phyloP scores from a whole-genome alignment of 495 filamentous ascomycete genomes.

The Hypoxylon fragiforme region DNA sequence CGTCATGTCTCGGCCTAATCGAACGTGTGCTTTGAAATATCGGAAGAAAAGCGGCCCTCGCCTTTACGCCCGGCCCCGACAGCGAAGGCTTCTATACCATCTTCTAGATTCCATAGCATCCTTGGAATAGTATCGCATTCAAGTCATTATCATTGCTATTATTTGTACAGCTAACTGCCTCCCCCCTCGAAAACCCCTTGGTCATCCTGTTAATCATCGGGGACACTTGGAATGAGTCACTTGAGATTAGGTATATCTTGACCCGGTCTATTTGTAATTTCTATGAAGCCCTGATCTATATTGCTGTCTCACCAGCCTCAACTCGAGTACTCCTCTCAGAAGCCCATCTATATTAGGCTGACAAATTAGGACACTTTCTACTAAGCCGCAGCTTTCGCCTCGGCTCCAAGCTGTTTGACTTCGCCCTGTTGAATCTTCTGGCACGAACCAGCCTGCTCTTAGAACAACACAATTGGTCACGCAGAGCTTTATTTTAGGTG shows the following conservation, averaged over 20 bases:
- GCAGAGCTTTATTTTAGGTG: background rate
- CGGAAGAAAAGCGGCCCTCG: constrained; percentile 14
- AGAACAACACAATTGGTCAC: background rate
- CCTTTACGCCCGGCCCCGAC: no score
- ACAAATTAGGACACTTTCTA: background rate
- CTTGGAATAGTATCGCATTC: background rate
- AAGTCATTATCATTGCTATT: background rate
- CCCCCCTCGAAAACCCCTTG: background rate
- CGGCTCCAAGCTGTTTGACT: background rate
- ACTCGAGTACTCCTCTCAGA: background rate
- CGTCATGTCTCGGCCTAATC: constrained; percentile 4
- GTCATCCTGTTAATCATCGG: background rate
- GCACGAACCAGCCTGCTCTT: background rate
- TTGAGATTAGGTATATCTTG: background rate
- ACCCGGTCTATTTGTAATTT: background rate
- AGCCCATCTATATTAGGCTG: background rate
- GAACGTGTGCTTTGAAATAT: constrained; percentile 3
- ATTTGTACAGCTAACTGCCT: no score
- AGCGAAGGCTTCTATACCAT: background rate
- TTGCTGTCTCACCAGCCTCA: background rate
- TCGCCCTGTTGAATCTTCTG: background rate
- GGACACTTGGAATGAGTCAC: background rate
- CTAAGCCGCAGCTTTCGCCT: background rate
- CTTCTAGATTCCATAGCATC: background rate
- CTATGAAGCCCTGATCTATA: background rate